Evolutionary conservation across 352 stramenopile genomes (phyloP).

Genomic region (Phytophthora ramorum): DNA sequence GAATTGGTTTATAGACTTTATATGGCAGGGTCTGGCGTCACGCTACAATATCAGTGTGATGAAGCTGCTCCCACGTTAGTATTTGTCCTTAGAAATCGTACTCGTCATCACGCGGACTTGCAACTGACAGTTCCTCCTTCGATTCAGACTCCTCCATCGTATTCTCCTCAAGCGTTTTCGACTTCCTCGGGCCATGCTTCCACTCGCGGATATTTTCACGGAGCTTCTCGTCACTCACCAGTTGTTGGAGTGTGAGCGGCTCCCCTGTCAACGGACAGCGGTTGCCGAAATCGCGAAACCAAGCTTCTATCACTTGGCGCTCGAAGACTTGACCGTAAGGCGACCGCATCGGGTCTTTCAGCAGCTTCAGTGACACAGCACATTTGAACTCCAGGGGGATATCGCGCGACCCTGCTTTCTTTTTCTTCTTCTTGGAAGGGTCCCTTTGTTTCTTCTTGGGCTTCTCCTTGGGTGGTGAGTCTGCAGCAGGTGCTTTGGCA

Average conservation of each 20-base stretch:
- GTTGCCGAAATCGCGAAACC: conserved; percentile 87
- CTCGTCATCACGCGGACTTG: conserved; percentile 27
- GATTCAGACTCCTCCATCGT: conserved; percentile 8
- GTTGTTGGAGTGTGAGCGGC: conserved; percentile 60
- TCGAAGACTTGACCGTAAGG: conserved; percentile 85
- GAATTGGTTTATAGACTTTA: background rate
- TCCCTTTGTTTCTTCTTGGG: conserved; percentile 36
- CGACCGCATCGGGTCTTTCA: conserved; percentile 74
- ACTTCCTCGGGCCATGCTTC: conserved; percentile 57
- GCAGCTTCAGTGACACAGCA: conserved; percentile 72
- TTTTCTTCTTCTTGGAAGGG: conserved; percentile 49
- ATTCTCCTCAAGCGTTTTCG: conserved; percentile 3
- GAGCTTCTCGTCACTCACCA: conserved; percentile 62
- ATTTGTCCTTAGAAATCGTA: conserved; percentile 31
- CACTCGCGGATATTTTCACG: conserved; percentile 67
- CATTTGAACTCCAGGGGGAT: conserved; percentile 73
- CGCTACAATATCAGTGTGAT: background rate
- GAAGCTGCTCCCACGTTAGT: background rate
- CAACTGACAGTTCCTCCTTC: conserved; percentile 10
- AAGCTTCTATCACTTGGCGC: conserved; percentile 76
- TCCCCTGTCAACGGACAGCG: conserved; percentile 79
- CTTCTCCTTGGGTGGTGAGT: conserved; percentile 30
- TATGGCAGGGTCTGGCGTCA: background rate
- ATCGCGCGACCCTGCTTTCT: conserved; percentile 34
- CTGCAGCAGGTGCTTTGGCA: conserved; percentile 28